Conservation (phyloP, 768 basidiomycete genomes). For the Nidularia sp. region DNA sequence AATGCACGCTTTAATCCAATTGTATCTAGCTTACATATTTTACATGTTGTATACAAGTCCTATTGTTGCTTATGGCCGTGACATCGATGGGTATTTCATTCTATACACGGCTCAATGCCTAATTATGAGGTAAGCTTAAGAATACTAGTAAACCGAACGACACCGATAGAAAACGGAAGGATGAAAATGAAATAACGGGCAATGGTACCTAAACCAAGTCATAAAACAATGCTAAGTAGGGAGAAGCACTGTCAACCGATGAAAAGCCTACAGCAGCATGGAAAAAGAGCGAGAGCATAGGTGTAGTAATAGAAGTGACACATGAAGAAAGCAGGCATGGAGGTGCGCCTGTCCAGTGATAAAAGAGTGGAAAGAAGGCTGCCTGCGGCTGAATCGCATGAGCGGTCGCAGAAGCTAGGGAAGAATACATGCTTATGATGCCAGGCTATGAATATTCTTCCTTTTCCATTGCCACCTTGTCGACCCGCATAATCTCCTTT, state of each 20-base stretch:
- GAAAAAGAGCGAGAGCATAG: constrained; percentile 3
- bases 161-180: constrained; percentile 6
- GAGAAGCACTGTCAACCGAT: neutral
- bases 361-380: neutral
- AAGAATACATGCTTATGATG: neutral
- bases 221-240: neutral
- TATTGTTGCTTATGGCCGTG: too few species aligned
- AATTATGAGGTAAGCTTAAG: neutral
- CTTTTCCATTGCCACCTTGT: constrained; percentile 50
- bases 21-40: too few species aligned
- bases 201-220: constrained; percentile 1
- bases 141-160: neutral
- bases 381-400: neutral
- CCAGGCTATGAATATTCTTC: constrained; percentile 44
- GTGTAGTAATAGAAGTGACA: neutral
- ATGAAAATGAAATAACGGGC: constrained; percentile 4
- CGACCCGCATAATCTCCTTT: constrained; percentile 30
- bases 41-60: too few species aligned
- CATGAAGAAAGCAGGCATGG: neutral
- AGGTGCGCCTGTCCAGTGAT: neutral
- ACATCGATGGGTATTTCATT: neutral
- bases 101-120: neutral
- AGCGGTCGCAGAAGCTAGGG: neutral
- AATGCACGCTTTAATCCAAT: too few species aligned
- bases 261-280: neutral